These are phyloP conservation scores for Pyrenophora seminiperda DNA, from an alignment of 2,329 filamentous ascomycete genomes.

Conservation along the genomic window DNA sequence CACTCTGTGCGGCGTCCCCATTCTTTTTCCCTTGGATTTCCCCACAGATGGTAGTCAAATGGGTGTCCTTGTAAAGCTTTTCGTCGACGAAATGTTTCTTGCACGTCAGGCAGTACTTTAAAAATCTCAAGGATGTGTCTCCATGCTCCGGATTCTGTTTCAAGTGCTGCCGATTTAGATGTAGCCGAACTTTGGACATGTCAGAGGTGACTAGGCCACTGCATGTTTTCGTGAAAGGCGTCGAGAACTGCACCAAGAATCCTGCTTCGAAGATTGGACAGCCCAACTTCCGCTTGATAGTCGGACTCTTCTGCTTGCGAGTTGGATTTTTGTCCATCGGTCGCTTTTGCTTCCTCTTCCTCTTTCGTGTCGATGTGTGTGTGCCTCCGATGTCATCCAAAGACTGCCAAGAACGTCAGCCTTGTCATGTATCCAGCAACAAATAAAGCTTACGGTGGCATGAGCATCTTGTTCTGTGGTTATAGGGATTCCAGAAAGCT, in stretches of 20 bases:
- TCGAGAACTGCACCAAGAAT: neutral
- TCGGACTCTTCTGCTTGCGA: too few species aligned
- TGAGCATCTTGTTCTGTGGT: too few species aligned
- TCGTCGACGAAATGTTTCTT: conserved; percentile 16
- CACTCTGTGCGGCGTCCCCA: neutral
- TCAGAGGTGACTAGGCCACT: neutral
- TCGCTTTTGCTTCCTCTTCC: too few species aligned
- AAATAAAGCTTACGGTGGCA: too few species aligned
- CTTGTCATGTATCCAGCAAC: too few species aligned
- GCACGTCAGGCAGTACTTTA: conserved; percentile 18
- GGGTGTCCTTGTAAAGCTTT: neutral
- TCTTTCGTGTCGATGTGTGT: too few species aligned
- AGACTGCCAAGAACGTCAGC: too few species aligned
- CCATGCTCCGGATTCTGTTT: too few species aligned
- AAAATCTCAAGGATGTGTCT: neutral
- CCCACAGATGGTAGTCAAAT: conserved; percentile 1
- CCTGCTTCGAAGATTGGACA: neutral
- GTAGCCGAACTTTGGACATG: conserved; percentile 16
- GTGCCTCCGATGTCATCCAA: too few species aligned
- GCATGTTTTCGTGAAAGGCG: neutral
- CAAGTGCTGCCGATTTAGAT: neutral
- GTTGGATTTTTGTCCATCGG: too few species aligned
- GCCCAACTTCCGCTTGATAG: neutral
- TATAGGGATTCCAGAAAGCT: too few species aligned
- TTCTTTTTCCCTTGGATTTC: neutral